phyloP scores from a whole-genome alignment of 1,284 basidiomycete species.

The Rhodotorula sp. region DNA sequence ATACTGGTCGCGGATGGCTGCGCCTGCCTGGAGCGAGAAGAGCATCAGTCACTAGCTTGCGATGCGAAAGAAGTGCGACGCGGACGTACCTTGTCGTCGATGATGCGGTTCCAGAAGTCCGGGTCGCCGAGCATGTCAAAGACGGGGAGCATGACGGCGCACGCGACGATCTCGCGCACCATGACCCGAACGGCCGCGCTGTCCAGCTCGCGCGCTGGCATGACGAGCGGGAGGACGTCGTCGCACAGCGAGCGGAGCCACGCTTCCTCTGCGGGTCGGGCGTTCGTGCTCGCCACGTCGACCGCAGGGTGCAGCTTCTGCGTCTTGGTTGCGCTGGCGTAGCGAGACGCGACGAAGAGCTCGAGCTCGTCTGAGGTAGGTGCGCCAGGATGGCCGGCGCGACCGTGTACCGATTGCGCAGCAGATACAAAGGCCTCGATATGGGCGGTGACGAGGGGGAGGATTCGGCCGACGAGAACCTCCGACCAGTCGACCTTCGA shows the following conservation, averaged over 20 bases:
- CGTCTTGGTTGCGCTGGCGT: conserved; percentile 54
- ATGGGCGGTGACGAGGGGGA: conserved; percentile 84
- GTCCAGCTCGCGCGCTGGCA: conserved; percentile 70
- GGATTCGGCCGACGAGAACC: conserved; percentile 74
- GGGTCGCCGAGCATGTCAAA: conserved; percentile 91
- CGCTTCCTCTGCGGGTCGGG: conserved; percentile 81
- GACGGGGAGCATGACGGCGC: conserved; percentile 76
- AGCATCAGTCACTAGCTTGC: neutral
- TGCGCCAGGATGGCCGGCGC: conserved; percentile 58
- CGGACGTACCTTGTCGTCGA: conserved; percentile 76
- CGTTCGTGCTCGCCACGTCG: conserved; percentile 80
- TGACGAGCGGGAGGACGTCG: conserved; percentile 65
- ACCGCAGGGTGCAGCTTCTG: conserved; percentile 71
- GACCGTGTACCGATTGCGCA: conserved; percentile 58
- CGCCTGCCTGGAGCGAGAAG: conserved; percentile 64
- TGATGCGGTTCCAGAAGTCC: conserved; percentile 91
- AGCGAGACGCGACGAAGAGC: conserved; percentile 74
- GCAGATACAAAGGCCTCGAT: conserved; percentile 82
- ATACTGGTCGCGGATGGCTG: conserved; percentile 84
- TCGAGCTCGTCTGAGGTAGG: conserved; percentile 80
- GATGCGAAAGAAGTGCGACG: no score
- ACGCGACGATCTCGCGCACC: conserved; percentile 78
- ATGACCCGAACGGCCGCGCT: conserved; percentile 73
- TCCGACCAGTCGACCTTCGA: conserved; percentile 70
- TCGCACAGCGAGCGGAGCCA: conserved; percentile 74